These are phyloP conservation scores for Nectriaceae sp. DNA, from an alignment of 2,329 filamentous ascomycete species.

Conservation along the genomic window DNA sequence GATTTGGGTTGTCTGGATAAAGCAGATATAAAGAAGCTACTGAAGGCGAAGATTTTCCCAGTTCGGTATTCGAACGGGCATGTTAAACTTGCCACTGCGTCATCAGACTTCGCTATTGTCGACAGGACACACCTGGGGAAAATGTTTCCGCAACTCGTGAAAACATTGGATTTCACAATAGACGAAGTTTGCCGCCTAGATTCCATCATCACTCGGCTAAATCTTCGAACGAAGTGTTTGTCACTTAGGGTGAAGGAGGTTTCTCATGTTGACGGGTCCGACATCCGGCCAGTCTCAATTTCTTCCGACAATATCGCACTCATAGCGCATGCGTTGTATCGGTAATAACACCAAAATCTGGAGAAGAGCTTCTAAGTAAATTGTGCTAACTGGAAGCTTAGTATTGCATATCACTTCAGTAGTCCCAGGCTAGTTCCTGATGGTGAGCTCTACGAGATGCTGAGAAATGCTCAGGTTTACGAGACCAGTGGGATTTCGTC, in stretches of 20 bases:
- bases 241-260: conserved; percentile 36
- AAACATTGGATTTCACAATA: conserved; percentile 37
- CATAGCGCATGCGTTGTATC: conserved; percentile 33
- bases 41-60: conserved; percentile 20
- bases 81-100: conserved; percentile 9
- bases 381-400: too few relatives aligned
- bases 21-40: conserved; percentile 10
- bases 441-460: conserved; percentile 13
- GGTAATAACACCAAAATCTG: too few relatives aligned
- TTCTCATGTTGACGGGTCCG: conserved; percentile 27
- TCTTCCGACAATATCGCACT: conserved; percentile 27
- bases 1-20: conserved; percentile 10
- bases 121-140: conserved; percentile 33
- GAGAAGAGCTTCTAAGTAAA: too few relatives aligned
- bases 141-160: conserved; percentile 30
- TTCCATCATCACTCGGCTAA: conserved; percentile 36
- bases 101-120: conserved; percentile 33
- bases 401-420: conserved; percentile 23
- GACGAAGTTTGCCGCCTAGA: conserved; percentile 32
- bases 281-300: conserved; percentile 20
- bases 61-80: conserved; percentile 23
- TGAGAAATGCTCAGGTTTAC: conserved; percentile 19
- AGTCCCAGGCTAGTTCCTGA: conserved; percentile 14
- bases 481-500: conserved; percentile 35
- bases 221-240: conserved; percentile 33